A percentile compares a stretch with the other conserved stretches of the same genome.
phyloP scores from a whole-genome alignment of 2,329 filamentous ascomycete species.

The Neocucurbitaria cava region DNA sequence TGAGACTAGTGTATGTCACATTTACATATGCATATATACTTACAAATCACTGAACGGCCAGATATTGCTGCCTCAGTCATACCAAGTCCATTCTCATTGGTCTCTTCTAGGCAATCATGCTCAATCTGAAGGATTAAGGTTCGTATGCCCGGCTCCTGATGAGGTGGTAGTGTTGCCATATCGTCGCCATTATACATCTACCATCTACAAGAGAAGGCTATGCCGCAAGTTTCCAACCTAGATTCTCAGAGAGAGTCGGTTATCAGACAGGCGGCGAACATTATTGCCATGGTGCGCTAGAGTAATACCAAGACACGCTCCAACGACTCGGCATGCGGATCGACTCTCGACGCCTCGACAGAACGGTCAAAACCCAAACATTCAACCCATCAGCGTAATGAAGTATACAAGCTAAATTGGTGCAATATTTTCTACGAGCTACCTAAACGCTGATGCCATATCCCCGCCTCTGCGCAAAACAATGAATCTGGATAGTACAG shows the following conservation, averaged over 20 bases:
- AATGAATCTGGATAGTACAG: too few relatives aligned
- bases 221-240: slow-evolving; percentile 1
- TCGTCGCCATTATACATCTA: too few relatives aligned
- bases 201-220: too few relatives aligned
- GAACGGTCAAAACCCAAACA: not conserved
- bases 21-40: too few relatives aligned
- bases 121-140: too few relatives aligned
- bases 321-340: slow-evolving; percentile 2
- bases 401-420: not conserved
- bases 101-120: too few relatives aligned
- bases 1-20: too few relatives aligned
- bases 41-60: slow-evolving; percentile 44
- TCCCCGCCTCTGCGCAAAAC: not conserved
- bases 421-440: not conserved
- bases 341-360: not conserved
- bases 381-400: slow-evolving; percentile 1
- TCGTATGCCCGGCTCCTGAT: too few relatives aligned
- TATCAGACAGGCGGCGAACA: not conserved
- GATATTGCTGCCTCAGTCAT: too few relatives aligned
- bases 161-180: too few relatives aligned
- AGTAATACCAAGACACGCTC: slow-evolving; percentile 1
- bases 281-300: slow-evolving; percentile 3
- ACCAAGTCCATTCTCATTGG: too few relatives aligned
- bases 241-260: not conserved
- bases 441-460: not conserved